Base-by-base conservation (phyloP, 306 rosid species). In the Vachellia pachyceras region DNA sequence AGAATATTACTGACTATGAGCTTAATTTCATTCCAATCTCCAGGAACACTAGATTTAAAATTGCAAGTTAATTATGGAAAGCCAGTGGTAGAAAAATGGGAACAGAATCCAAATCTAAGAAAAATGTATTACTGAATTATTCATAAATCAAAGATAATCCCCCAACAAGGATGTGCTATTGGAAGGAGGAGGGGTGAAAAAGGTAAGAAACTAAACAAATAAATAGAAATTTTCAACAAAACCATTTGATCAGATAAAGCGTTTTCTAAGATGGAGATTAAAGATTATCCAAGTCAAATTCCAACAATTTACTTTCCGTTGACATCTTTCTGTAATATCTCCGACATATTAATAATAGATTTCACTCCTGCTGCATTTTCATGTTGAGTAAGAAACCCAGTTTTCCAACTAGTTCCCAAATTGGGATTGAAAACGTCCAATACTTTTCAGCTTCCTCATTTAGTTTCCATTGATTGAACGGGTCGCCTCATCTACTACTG, bases 221-320 rank as follows among this genome's bases (percentile, higher is more conserved):
- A 39, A 65, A 54, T 11, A 45, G 66, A 72, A 25, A 79, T 33
- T 40, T 14, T 79, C 47, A 23, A 29, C 9, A 40, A 41, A 58
- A 52, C 33, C 46, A 4, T 36, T 37, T 36, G 36, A 69, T 49
- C 18, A 3, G 35, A 41, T 7, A 35, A 42, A 57, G 7, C 44
- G 35, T 41, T 42, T 40, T 69, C 40, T 18, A 29, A 55, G 76
- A 33, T 64, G 29, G 54, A 37, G 68, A 22, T 44, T 69, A 83
- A 74, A 54, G 46, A 78, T 35, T 35, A 23, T 23, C 29, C 44
- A 44, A 52, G 69, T 77, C 69, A 61, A 47, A 71, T 77, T 49
- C 5, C 73, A 82, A 70, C 37, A 17, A 77, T 66, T 37, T 10
- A 63, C 47, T 35, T 35, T 54, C n/a, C 41, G 33, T 57, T 63